Conservation (phyloP, 129 eudicot species). For the Flaveria sonorensis region DNA sequence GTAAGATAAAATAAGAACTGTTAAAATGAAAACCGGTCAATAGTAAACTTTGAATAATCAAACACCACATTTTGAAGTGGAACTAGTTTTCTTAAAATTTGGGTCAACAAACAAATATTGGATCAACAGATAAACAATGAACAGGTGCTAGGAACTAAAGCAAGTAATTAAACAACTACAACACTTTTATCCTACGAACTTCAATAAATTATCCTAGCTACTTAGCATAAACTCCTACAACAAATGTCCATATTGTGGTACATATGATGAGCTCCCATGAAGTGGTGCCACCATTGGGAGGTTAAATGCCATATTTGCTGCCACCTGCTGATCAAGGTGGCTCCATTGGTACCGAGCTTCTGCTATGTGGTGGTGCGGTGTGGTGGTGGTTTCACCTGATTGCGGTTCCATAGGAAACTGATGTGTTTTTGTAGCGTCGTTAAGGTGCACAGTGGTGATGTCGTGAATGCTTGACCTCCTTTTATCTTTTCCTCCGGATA, state of each 20-base stretch:
- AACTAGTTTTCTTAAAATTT: not conserved
- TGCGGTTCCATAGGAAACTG: conserved; percentile 30
- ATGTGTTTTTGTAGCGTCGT: conserved; percentile 44
- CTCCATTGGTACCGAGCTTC: conserved; percentile 42
- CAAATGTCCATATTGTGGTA: conserved; percentile 41
- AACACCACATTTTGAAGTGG: conserved; percentile 3
- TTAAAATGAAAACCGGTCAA: not conserved
- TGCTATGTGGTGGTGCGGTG: conserved; percentile 35
- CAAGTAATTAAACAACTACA: conserved; percentile 34
- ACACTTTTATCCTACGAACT: conserved; percentile 30
- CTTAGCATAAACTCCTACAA: conserved; percentile 20
- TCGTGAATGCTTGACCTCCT: conserved; percentile 90
- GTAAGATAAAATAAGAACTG: no score
- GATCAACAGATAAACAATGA: conserved; percentile 29
- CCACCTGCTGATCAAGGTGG: conserved; percentile 35
- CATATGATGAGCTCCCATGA: conserved; percentile 43
- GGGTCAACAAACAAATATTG: conserved; percentile 3
- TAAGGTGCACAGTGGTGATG: conserved; percentile 69
- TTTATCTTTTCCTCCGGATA: conserved; percentile 80
- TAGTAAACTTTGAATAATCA: not conserved
- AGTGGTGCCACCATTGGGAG: conserved; percentile 38
- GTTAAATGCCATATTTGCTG: conserved; percentile 40
- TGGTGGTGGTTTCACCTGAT: conserved; percentile 28
- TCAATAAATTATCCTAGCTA: conserved; percentile 5
- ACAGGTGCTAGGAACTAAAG: conserved; percentile 31